Conservation (phyloP, 2,329 filamentous ascomycete genomes). For the Purpureocillium lavendulum region DNA sequence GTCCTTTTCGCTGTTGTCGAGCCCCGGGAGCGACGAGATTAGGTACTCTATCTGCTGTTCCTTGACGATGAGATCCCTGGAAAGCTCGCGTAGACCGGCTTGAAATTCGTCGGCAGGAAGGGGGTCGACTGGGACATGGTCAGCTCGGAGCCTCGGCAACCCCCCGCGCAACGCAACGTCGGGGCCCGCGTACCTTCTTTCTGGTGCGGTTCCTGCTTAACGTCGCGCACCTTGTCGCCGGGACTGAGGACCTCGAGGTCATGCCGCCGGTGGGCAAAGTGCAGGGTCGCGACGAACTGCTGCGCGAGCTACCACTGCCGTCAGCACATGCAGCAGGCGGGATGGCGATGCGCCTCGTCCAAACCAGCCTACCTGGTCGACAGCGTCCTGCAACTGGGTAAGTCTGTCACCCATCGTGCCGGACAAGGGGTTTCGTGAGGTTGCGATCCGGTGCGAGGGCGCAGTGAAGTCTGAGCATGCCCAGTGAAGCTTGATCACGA, state of each 20-base stretch:
- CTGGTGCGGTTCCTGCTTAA: slow-evolving; percentile 44
- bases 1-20: slow-evolving; percentile 70
- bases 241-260: slow-evolving; percentile 52
- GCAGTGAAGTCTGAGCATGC: too few relatives aligned
- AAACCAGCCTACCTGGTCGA: slow-evolving; percentile 58
- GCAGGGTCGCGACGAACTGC: slow-evolving; percentile 59
- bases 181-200: slow-evolving; percentile 39
- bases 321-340: slow-evolving; percentile 1
- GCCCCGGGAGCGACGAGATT: slow-evolving; percentile 65
- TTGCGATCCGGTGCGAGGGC: not conserved
- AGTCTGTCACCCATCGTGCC: slow-evolving; percentile 61
- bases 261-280: slow-evolving; percentile 61
- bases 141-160: not conserved
- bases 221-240: slow-evolving; percentile 49
- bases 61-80: slow-evolving; percentile 67
- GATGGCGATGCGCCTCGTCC: not conserved
- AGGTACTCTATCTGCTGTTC: slow-evolving; percentile 77
- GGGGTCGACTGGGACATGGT: slow-evolving; percentile 41
- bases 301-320: slow-evolving; percentile 45
- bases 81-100: slow-evolving; percentile 62
- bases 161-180: too few relatives aligned
- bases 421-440: not conserved
- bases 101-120: slow-evolving; percentile 57
- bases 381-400: slow-evolving; percentile 77
- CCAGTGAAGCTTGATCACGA: too few relatives aligned